Percentiles rank a stretch among this genome's conserved stretches.
These are phyloP conservation scores for Anthracocystis walkeri DNA, from an alignment of 1,284 basidiomycete genomes.

Conservation along the genomic window DNA sequence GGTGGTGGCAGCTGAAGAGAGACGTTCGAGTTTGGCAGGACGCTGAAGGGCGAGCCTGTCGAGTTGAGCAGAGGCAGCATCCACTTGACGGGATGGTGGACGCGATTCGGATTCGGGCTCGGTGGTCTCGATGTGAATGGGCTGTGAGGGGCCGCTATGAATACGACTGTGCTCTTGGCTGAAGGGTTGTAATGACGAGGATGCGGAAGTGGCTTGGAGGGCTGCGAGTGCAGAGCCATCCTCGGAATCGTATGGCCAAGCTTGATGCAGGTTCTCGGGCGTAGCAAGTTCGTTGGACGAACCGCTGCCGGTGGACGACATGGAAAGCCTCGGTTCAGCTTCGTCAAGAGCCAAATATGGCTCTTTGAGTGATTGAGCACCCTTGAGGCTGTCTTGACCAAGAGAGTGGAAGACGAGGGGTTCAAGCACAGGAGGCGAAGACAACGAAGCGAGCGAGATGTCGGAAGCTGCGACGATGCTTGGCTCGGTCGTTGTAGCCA, in stretches of 20 bases:
- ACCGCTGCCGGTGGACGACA: conserved; percentile 52
- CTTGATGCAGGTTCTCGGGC: conserved; percentile 42
- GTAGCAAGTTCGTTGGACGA: conserved; percentile 47
- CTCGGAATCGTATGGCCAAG: conserved; percentile 28
- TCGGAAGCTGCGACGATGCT: neutral
- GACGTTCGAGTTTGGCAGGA: conserved; percentile 38
- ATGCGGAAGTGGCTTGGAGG: conserved; percentile 11
- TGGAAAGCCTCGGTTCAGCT: conserved; percentile 49
- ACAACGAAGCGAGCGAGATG: conserved; percentile 6
- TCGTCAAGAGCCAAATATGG: conserved; percentile 15
- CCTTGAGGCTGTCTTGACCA: neutral
- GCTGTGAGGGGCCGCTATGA: neutral
- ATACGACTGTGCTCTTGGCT: conserved; percentile 1
- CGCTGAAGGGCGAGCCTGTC: conserved; percentile 35
- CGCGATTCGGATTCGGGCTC: conserved; percentile 7
- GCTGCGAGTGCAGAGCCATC: conserved; percentile 19
- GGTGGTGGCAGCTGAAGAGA: conserved; percentile 41
- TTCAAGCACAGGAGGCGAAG: conserved; percentile 26
- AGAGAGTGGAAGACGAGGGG: conserved; percentile 16
- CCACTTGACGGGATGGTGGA: conserved; percentile 13
- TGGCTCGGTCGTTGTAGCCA: conserved; percentile 6
- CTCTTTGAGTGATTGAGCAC: conserved; percentile 1
- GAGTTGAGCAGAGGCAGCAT: conserved; percentile 13
- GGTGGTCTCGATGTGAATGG: conserved; percentile 2
- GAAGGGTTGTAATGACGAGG: neutral